Conservation (phyloP, 805 yeast species). For the Yamadazyma philogaea region DNA sequence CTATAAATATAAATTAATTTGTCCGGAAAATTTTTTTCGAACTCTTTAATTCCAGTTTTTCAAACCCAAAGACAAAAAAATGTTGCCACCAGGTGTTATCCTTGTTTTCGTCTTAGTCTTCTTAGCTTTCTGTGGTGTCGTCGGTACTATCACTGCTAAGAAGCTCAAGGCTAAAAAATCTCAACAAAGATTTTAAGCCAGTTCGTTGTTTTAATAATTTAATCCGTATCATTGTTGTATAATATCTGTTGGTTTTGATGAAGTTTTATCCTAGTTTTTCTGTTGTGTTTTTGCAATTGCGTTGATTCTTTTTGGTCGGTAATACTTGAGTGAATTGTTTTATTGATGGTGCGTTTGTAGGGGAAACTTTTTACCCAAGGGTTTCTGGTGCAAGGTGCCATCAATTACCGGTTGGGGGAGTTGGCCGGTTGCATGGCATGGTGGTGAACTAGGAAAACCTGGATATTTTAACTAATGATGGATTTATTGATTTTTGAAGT, state of each 20-base stretch:
- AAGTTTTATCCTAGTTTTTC: neutral
- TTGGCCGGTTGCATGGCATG: neutral
- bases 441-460: neutral
- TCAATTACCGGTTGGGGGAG: neutral
- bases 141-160: conserved; percentile 38
- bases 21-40: conserved; percentile 6
- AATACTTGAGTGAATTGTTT: conserved; percentile 3
- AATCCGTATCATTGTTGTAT: conserved; percentile 1
- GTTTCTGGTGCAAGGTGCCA: too few relatives aligned
- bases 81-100: conserved; percentile 75
- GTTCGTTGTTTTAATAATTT: neutral
- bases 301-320: neutral
- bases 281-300: neutral
- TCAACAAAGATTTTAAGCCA: conserved; percentile 37
- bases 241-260: neutral
- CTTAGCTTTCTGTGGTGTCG: conserved; percentile 41
- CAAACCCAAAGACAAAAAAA: conserved; percentile 21
- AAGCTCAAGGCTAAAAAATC: conserved; percentile 42
- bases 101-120: conserved; percentile 59
- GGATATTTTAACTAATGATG: neutral
- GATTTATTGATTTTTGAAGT: conserved; percentile 7
- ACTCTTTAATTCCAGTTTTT: conserved; percentile 5
- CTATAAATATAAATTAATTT: conserved; percentile 10
- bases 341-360: neutral
- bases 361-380: conserved; percentile 1